These are phyloP conservation scores for Dujonia santamariae DNA, from an alignment of 1,139 yeast genomes.

Conservation along the genomic window DNA sequence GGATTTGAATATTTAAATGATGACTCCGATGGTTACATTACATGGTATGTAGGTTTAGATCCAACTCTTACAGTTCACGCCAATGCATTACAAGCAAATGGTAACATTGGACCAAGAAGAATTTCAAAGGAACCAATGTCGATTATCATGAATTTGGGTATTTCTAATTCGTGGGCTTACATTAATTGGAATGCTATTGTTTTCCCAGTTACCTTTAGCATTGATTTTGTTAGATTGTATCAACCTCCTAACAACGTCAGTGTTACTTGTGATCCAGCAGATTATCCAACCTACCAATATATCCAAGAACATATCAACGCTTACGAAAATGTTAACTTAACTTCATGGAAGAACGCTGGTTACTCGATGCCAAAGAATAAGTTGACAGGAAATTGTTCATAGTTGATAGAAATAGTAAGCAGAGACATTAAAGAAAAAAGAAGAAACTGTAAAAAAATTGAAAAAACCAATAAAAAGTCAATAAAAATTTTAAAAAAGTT, in stretches of 20 bases:
- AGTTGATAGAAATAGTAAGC: too few relatives aligned
- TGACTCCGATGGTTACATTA: conserved; percentile 21
- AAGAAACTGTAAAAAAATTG: too few relatives aligned
- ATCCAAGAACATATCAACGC: conserved; percentile 20
- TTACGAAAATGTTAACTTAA: conserved; percentile 21
- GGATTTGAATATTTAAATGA: conserved; percentile 25
- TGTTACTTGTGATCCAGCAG: conserved; percentile 25
- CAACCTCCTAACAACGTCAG: conserved; percentile 21
- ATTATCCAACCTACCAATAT: conserved; percentile 23
- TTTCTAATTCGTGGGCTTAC: conserved; percentile 30
- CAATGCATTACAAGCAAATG: conserved; percentile 24
- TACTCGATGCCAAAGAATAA: conserved; percentile 21
- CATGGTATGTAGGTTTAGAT: conserved; percentile 25
- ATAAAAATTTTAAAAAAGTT: too few relatives aligned
- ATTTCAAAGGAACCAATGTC: conserved; percentile 29
- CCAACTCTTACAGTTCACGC: conserved; percentile 22
- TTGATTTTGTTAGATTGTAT: conserved; percentile 26
- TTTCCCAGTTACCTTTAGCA: conserved; percentile 23
- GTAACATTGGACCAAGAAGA: conserved; percentile 24
- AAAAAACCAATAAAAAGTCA: too few relatives aligned
- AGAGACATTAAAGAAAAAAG: too few relatives aligned
- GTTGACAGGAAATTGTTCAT: conserved; percentile 9
- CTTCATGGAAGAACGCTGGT: conserved; percentile 23
- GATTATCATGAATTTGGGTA: conserved; percentile 25
- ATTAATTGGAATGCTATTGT: conserved; percentile 26